Conservation (phyloP, 2,329 filamentous ascomycete genomes). For the Sarocladium oryzae region DNA sequence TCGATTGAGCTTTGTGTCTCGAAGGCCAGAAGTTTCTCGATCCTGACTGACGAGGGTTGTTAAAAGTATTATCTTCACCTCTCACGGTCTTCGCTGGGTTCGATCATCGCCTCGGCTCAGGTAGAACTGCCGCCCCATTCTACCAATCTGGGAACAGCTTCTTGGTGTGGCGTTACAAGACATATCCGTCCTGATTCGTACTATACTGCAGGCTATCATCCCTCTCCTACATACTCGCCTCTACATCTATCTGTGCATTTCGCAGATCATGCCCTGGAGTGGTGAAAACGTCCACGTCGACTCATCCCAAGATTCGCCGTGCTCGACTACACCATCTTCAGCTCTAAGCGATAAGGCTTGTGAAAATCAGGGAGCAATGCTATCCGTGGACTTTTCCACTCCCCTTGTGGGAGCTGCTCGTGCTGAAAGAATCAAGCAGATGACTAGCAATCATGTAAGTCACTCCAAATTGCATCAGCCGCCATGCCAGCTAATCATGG, state of each 20-base stretch:
- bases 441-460: slow-evolving; percentile 33
- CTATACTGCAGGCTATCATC: neutral
- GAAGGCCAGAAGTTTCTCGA: neutral
- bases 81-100: neutral
- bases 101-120: too few relatives aligned
- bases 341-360: neutral
- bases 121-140: neutral
- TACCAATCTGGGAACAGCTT: neutral
- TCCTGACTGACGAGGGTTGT: neutral
- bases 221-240: neutral
- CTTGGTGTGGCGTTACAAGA: neutral
- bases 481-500: neutral
- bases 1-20: neutral
- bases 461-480: neutral
- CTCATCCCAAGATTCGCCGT: neutral
- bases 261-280: neutral
- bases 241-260: neutral
- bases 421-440: slow-evolving; percentile 29
- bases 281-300: neutral
- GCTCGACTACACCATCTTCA: neutral
- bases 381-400: slow-evolving; percentile 33
- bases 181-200: neutral
- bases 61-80: neutral
- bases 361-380: slow-evolving; percentile 19
- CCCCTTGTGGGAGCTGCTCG: slow-evolving; percentile 31